Evolutionary conservation across 1,284 basidiomycete species (phyloP).

Genomic region (Mycosarcoma maydis): DNA sequence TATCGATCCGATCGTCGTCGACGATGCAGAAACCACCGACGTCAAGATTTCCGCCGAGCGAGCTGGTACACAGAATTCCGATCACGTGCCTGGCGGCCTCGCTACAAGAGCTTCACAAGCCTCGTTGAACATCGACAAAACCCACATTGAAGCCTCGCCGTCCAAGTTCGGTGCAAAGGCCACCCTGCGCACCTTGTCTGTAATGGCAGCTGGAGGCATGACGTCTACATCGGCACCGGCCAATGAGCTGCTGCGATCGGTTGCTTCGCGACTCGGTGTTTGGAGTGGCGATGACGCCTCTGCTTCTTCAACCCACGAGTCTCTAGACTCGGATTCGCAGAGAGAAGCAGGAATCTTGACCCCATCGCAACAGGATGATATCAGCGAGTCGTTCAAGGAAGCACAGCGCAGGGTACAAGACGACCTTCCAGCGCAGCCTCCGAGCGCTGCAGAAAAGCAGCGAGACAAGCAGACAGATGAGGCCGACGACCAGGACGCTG

Average conservation of each 20-base stretch:
- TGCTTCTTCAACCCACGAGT: constrained; percentile 6
- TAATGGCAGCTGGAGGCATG: constrained; percentile 24
- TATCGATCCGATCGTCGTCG: constrained; percentile 25
- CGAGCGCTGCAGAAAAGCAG: not conserved
- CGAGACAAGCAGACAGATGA: constrained; percentile 10
- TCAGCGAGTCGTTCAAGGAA: constrained; percentile 47
- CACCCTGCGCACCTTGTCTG: constrained; percentile 26
- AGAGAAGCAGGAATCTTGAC: constrained; percentile 19
- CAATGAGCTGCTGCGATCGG: constrained; percentile 46
- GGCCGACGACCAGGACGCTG: constrained; percentile 3
- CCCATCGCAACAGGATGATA: constrained; percentile 29
- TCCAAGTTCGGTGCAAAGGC: constrained; percentile 23
- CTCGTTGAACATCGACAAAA: constrained; percentile 36
- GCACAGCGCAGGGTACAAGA: constrained; percentile 40
- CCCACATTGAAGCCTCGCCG: constrained; percentile 20
- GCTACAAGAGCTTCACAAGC: constrained; percentile 26
- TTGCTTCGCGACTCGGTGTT: constrained; percentile 39
- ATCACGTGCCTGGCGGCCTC: constrained; percentile 4
- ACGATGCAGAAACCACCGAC: constrained; percentile 34
- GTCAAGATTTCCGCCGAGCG: constrained; percentile 21
- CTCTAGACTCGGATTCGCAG: constrained; percentile 10
- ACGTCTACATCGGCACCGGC: constrained; percentile 29
- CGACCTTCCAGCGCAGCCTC: constrained; percentile 16
- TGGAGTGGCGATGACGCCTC: constrained; percentile 15
- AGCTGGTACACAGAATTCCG: not conserved